Conservation (phyloP, 2,329 filamentous ascomycete genomes). For the Neofusicoccum laricinum region DNA sequence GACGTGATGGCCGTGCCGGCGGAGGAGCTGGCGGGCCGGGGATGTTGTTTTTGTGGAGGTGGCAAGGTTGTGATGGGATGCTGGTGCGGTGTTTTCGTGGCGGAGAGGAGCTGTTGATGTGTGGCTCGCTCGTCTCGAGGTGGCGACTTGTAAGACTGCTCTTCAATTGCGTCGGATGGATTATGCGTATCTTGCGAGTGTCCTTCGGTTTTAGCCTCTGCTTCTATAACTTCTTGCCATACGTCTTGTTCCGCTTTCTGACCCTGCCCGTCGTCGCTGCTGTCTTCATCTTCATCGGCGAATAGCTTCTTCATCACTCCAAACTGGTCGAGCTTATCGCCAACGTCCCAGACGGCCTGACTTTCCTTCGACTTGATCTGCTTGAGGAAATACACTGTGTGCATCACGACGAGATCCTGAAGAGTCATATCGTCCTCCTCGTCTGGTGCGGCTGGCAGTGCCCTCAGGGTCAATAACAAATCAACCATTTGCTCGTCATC, state of each 20-base stretch:
- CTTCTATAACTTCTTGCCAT: not conserved
- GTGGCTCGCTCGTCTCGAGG: no score
- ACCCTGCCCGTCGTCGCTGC: not conserved
- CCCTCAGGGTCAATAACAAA: not conserved
- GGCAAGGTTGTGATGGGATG: no score
- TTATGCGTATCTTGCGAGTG: no score
- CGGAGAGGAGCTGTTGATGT: no score
- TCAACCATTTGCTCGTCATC: not conserved
- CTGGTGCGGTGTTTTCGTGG: no score
- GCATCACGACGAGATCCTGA: not conserved
- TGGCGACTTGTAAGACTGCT: no score
- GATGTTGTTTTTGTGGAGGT: not conserved
- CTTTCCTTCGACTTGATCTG: not conserved
- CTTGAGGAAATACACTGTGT: not conserved
- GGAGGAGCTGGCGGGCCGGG: not conserved
- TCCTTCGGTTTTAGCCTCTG: not conserved
- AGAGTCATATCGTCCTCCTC: not conserved
- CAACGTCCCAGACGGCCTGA: not conserved
- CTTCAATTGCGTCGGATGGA: no score
- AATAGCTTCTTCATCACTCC: not conserved
- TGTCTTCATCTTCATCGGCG: not conserved
- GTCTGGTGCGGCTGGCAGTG: not conserved
- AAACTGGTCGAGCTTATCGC: not conserved
- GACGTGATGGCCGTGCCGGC: conserved; percentile 2
- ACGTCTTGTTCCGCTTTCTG: not conserved